Percentiles rank a stretch among this genome's conserved stretches.
phyloP scores from a whole-genome alignment of 140 eudicot genomes.

The Cichorium intybus region DNA sequence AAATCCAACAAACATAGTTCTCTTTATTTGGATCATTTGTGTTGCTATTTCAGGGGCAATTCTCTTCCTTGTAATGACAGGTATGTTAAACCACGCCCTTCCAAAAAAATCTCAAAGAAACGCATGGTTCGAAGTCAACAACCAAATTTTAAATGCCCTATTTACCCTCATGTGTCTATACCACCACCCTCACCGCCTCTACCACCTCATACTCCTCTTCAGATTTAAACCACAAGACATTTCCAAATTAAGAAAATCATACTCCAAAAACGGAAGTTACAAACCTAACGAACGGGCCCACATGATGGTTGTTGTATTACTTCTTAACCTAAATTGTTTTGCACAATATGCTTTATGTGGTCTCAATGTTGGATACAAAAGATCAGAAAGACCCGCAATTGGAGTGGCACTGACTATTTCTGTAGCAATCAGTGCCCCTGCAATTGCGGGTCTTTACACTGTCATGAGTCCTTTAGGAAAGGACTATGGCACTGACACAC shows the following conservation, averaged over 20 bases:
- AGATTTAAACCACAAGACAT: constrained; percentile 70
- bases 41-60: constrained; percentile 93
- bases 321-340: constrained; percentile 78
- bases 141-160: constrained; percentile 77
- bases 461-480: constrained; percentile 87
- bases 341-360: constrained; percentile 93
- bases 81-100: constrained; percentile 68
- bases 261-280: constrained; percentile 76
- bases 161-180: constrained; percentile 86
- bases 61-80: constrained; percentile 87
- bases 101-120: constrained; percentile 73
- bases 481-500: constrained; percentile 45
- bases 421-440: constrained; percentile 89
- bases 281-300: constrained; percentile 95
- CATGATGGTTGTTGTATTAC: constrained; percentile 69
- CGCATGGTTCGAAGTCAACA: constrained; percentile 87
- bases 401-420: constrained; percentile 75
- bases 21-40: constrained; percentile 64
- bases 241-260: constrained; percentile 52
- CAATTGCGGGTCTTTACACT: constrained; percentile 85
- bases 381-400: constrained; percentile 75
- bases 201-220: constrained; percentile 61
- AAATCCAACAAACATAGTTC: constrained; percentile 78
- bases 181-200: constrained; percentile 77
- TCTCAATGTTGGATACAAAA: constrained; percentile 70